phyloP scores from a whole-genome alignment of 2,329 filamentous ascomycete species.

The Graphilbum sp. region DNA sequence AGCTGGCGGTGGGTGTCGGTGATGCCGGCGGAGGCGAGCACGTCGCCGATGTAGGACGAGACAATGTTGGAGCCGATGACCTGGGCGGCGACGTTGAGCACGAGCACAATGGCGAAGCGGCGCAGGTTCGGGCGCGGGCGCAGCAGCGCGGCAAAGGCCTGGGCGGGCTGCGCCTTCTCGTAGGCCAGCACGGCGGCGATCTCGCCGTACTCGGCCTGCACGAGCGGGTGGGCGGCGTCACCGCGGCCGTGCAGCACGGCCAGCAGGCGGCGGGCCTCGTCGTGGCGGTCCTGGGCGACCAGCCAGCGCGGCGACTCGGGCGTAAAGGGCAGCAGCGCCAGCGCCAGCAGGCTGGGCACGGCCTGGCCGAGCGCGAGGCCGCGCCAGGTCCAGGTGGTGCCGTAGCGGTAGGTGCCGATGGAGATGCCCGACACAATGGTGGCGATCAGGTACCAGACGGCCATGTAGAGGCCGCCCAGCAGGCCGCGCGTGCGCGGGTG shows the following conservation, averaged over 20 bases:
- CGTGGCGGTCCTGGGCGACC: slow-evolving; percentile 2
- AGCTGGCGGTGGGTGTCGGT: slow-evolving; percentile 2
- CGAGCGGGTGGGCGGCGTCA: background rate
- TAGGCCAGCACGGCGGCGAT: slow-evolving; percentile 1
- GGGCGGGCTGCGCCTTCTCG: background rate
- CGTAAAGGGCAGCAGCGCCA: slow-evolving; percentile 1
- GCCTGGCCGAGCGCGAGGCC: background rate
- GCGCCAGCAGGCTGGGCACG: slow-evolving; percentile 1
- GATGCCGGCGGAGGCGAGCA: slow-evolving; percentile 2
- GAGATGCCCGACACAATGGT: slow-evolving; percentile 1
- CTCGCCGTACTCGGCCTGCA: slow-evolving; percentile 2
- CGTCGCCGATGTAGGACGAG: background rate
- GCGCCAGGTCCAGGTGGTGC: slow-evolving; percentile 3
- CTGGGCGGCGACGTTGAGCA: slow-evolving; percentile 1
- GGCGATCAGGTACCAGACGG: slow-evolving; percentile 1
- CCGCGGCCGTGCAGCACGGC: slow-evolving; percentile 1
- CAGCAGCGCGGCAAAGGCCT: slow-evolving; percentile 1
- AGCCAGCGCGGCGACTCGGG: slow-evolving; percentile 4
- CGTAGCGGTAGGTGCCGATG: slow-evolving; percentile 1
- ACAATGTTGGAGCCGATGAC: slow-evolving; percentile 3
- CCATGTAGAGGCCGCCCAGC: slow-evolving; percentile 2
- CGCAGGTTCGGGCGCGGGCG: background rate
- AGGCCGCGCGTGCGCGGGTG: background rate
- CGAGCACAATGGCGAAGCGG: slow-evolving; percentile 1
- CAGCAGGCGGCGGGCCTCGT: slow-evolving; percentile 3